A percentile compares a stretch with the other conserved stretches of the same genome.
Conservation (phyloP, 495 filamentous ascomycete species). For the Aspergillus egyptiacus region DNA sequence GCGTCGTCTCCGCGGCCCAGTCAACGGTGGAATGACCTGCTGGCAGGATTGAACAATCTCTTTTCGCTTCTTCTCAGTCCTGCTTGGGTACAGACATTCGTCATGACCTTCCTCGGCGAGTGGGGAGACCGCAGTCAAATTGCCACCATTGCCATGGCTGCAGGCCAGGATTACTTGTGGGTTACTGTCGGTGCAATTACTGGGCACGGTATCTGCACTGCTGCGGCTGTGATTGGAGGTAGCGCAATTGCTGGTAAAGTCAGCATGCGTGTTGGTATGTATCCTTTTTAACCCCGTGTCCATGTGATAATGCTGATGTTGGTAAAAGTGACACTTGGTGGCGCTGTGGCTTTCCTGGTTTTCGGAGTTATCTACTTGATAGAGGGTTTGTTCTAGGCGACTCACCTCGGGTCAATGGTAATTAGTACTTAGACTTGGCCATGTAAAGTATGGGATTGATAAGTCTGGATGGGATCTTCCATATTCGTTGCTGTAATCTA, state of each 20-base stretch:
- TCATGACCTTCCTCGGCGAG: constrained; percentile 97
- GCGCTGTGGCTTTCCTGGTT: constrained; percentile 81
- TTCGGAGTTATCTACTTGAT: constrained; percentile 89
- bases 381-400: constrained; percentile 60
- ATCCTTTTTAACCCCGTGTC: not conserved
- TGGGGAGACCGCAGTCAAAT: constrained; percentile 98
- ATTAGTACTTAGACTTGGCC: not conserved
- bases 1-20: constrained; percentile 48
- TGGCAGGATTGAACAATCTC: constrained; percentile 74
- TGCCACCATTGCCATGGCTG: constrained; percentile 98
- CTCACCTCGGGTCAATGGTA: not conserved
- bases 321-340: constrained; percentile 81
- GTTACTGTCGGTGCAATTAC: constrained; percentile 84
- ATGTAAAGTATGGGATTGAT: constrained; percentile 10
- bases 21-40: constrained; percentile 33
- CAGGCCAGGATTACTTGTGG: constrained; percentile 98
- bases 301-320: constrained; percentile 18
- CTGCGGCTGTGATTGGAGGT: constrained; percentile 88
- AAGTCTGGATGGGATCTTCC: not conserved
- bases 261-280: constrained; percentile 94
- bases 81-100: constrained; percentile 97
- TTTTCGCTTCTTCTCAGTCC: constrained; percentile 83
- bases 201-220: constrained; percentile 86
- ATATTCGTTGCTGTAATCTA: too few species aligned
- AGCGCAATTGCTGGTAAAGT: constrained; percentile 88